Evolutionary conservation across 129 eudicot genomes (phyloP).

Genomic region (Arctium lappa): DNA sequence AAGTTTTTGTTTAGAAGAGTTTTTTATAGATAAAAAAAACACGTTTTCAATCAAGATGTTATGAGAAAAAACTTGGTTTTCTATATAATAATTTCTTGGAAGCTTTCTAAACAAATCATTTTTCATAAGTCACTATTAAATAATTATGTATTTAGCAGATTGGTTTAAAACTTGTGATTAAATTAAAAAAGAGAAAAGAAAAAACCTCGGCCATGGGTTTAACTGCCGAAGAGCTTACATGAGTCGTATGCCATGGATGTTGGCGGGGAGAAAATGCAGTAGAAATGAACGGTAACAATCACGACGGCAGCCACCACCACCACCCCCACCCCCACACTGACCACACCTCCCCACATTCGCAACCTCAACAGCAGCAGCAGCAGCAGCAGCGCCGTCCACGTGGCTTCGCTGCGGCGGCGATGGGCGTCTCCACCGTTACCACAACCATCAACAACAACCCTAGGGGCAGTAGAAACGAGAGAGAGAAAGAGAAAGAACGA

Average conservation of each 20-base stretch:
- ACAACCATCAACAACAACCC: conserved; percentile 17
- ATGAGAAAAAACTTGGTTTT: too few species aligned
- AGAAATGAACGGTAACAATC: conserved; percentile 27
- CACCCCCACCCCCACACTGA: background rate
- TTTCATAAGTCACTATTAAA: too few species aligned
- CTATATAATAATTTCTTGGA: too few species aligned
- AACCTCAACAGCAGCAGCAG: conserved; percentile 29
- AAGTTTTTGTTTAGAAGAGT: too few species aligned
- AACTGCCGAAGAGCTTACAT: background rate
- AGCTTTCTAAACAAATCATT: too few species aligned
- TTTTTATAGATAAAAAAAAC: too few species aligned
- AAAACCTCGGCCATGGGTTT: background rate
- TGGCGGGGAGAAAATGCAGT: conserved; percentile 24
- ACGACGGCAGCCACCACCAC: conserved; percentile 12
- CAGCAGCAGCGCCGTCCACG: conserved; percentile 60
- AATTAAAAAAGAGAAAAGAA: background rate
- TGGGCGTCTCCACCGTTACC: conserved; percentile 29
- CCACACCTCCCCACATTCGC: conserved; percentile 24
- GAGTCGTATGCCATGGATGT: background rate
- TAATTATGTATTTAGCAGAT: too few species aligned
- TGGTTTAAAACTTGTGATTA: too few species aligned
- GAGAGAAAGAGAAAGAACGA: conserved; percentile 74
- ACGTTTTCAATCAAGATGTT: too few species aligned
- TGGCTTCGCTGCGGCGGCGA: conserved; percentile 58
- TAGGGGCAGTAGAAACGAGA: conserved; percentile 42